These are phyloP conservation scores for Xylaria curta DNA, from an alignment of 495 filamentous ascomycete genomes.

Conservation along the genomic window DNA sequence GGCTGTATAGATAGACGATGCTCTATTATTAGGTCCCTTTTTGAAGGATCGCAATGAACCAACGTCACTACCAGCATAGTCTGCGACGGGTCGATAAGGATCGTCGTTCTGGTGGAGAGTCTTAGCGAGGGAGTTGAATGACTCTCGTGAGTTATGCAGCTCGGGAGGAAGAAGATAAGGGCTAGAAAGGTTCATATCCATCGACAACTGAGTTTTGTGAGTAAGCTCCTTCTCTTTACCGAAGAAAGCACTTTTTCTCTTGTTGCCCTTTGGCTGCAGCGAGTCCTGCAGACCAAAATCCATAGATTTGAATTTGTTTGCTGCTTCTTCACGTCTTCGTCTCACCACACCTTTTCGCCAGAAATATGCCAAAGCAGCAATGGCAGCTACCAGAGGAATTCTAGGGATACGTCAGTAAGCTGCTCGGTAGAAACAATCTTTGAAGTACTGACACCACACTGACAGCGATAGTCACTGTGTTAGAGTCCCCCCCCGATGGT, in stretches of 20 bases:
- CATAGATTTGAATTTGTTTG: constrained; percentile 89
- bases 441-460: constrained; percentile 76
- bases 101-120: constrained; percentile 74
- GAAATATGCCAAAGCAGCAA: constrained; percentile 73
- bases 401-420: constrained; percentile 55
- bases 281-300: constrained; percentile 83
- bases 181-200: constrained; percentile 79
- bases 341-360: constrained; percentile 78
- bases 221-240: constrained; percentile 56
- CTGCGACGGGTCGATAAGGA: constrained; percentile 77
- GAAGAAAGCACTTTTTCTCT: constrained; percentile 53
- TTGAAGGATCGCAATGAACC: constrained; percentile 64
- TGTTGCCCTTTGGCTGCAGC: constrained; percentile 41
- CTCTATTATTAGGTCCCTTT: constrained; percentile 55
- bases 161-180: constrained; percentile 91
- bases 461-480: constrained; percentile 74
- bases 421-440: not conserved
- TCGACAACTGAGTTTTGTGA: constrained; percentile 74
- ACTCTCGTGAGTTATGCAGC: constrained; percentile 79
- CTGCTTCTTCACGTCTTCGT: constrained; percentile 76
- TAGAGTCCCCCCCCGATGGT: constrained; percentile 49
- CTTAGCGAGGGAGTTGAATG: constrained; percentile 81
- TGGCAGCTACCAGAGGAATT: constrained; percentile 74
- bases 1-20: constrained; percentile 67
- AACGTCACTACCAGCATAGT: constrained; percentile 63